phyloP scores from a whole-genome alignment of 768 basidiomycete genomes.

The Mycena filopes region DNA sequence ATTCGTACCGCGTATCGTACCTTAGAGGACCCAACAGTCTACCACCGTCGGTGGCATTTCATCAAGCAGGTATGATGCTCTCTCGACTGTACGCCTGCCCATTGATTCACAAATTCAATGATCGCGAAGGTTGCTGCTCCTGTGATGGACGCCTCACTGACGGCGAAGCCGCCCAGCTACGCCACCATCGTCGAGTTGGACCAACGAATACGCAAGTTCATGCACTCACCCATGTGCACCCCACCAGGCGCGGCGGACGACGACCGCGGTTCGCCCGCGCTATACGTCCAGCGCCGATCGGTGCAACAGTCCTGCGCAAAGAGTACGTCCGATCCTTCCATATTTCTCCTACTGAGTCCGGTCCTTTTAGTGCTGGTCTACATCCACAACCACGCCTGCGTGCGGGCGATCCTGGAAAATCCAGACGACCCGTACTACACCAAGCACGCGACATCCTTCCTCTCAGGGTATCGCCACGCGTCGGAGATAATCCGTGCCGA shows the following conservation, averaged over 20 bases:
- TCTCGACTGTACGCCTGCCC: no score
- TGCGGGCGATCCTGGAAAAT: constrained; percentile 7
- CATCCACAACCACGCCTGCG: constrained; percentile 18
- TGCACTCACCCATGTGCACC: constrained; percentile 7
- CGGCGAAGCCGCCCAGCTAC: background rate
- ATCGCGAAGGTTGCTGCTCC: constrained; percentile 5
- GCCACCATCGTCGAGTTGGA: constrained; percentile 8
- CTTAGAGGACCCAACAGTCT: no score
- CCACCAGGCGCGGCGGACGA: background rate
- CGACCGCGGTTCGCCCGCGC: background rate
- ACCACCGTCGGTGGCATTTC: constrained; percentile 19
- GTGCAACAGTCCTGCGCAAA: constrained; percentile 3
- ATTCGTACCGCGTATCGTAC: no score
- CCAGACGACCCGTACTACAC: constrained; percentile 18
- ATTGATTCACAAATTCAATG: no score
- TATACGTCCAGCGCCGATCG: background rate
- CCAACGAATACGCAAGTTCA: constrained; percentile 22
- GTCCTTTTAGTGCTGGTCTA: constrained; percentile 15
- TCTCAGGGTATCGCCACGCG: constrained; percentile 3
- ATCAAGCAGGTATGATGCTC: constrained; percentile 11
- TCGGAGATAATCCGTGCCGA: constrained; percentile 2
- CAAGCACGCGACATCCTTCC: constrained; percentile 1
- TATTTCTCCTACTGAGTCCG: background rate
- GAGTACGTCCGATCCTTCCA: background rate
- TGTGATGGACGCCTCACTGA: constrained; percentile 1